phyloP scores from a whole-genome alignment of 306 rosid species.

The Dryas drummondii region DNA sequence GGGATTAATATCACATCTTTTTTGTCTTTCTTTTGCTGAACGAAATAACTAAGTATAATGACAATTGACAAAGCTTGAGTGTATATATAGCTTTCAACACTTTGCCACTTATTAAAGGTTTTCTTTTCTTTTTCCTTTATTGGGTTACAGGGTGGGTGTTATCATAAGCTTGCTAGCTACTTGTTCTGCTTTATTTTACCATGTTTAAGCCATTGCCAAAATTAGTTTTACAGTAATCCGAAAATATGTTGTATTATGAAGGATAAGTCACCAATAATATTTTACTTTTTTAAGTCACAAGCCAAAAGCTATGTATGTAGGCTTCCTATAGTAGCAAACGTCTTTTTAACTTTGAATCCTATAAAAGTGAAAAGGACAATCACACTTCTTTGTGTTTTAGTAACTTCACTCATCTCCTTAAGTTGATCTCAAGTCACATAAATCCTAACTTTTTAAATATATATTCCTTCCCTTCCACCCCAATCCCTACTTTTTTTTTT shows the following conservation, averaged over 20 bases:
- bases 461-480: neutral
- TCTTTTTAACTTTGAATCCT: conserved; percentile 13
- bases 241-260: neutral
- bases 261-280: conserved; percentile 4
- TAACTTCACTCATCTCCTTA: conserved; percentile 19
- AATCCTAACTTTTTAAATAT: neutral
- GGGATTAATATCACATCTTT: neutral
- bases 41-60: neutral
- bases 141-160: neutral
- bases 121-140: neutral
- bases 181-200: neutral
- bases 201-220: neutral
- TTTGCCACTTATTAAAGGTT: conserved; percentile 3
- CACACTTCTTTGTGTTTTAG: conserved; percentile 15
- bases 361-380: conserved; percentile 22
- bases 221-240: neutral
- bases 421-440: conserved; percentile 25
- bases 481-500: neutral
- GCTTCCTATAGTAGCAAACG: neutral
- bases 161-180: neutral
- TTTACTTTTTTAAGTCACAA: conserved; percentile 10
- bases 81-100: neutral
- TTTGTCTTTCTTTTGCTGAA: neutral
- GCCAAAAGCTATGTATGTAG: neutral
- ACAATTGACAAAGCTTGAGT: neutral